Base-by-base conservation (phyloP, 2,329 filamentous ascomycete genomes). In the Neopestalotiopsis sp. region DNA sequence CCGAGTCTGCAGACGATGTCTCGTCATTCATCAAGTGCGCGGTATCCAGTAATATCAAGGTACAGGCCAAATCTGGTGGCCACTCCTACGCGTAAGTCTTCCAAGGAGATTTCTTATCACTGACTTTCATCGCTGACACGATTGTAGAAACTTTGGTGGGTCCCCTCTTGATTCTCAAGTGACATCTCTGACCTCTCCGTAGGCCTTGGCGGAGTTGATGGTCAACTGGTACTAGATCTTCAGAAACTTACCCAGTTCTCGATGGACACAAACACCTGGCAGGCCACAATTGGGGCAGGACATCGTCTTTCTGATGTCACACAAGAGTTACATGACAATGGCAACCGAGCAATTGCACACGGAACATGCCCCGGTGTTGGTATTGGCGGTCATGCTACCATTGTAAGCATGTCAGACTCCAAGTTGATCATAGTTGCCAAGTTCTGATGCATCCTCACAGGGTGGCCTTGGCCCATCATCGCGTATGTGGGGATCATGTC, bases 61-160 rank as follows among this genome's bases (percentile, higher is more conserved):
- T 91, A 0, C 89, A 91, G 74, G 86, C 90, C 28, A 87, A 84
- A 71, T 89, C 88, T 1, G 90, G 90, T 4, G 90, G 90, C 0
- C 90, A 92, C 73, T 91, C 88, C 0, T 92, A 90, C 71, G 89
- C 82, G 85, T 87, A 76, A 73, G 84, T 70, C 2, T 12, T 66
- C 14, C 34, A 32, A 17, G 30, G 24, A 24, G n/a, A 6, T 20
- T 1, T 52, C 4, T 24, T 28, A 28, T 28, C 24, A 28, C 3
- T 28, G 24, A 10, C 6, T 52, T 20, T 52, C n/a, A 24, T 24
- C 58, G 28, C 45, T 67, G 4, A 40, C 17, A 68, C 67, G 57
- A 38, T 69, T 73, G 61, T 66, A 79, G 78, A 40, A 80, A 80
- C 70, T 79, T 76, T 69, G 78, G 78, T 76, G 73, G 64, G 73